phyloP scores from a whole-genome alignment of 257 asterid genomes.

The Leptodermis oblonga region DNA sequence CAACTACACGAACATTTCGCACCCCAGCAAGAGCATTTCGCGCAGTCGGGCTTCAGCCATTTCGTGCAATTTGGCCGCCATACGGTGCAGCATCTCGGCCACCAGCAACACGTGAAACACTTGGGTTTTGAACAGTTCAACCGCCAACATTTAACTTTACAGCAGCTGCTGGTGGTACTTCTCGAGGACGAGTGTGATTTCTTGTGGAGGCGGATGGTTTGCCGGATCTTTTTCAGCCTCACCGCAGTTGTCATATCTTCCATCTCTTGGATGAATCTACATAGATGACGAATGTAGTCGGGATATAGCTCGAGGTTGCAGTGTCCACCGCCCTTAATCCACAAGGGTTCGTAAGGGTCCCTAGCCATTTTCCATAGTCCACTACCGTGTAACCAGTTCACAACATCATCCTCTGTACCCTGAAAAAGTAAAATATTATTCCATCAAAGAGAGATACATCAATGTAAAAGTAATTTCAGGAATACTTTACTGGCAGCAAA shows the following conservation, averaged over 20 bases:
- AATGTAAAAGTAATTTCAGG: neutral
- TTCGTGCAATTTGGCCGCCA: conserved; percentile 36
- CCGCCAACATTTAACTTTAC: conserved; percentile 37
- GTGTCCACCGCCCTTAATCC: conserved; percentile 99
- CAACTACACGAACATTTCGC: conserved; percentile 58
- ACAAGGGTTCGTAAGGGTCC: conserved; percentile 91
- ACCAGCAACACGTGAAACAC: conserved; percentile 40
- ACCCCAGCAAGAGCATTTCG: conserved; percentile 63
- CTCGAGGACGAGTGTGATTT: conserved; percentile 25
- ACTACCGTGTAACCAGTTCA: conserved; percentile 81
- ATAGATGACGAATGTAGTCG: conserved; percentile 84
- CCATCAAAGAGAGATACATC: neutral
- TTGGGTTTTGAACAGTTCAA: conserved; percentile 30
- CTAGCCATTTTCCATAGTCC: conserved; percentile 82
- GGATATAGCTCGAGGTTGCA: conserved; percentile 99
- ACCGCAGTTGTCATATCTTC: conserved; percentile 69
- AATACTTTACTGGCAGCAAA: neutral
- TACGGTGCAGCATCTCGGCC: conserved; percentile 36
- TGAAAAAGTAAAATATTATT: conserved; percentile 19
- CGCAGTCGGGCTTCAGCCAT: conserved; percentile 48
- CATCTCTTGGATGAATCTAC: conserved; percentile 80
- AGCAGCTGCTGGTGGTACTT: conserved; percentile 38
- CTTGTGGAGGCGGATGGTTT: conserved; percentile 35
- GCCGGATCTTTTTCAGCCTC: conserved; percentile 61
- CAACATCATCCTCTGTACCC: conserved; percentile 99